These are phyloP conservation scores for Hypericum androsaemum DNA, from an alignment of 345 rosid species.

Conservation along the genomic window DNA sequence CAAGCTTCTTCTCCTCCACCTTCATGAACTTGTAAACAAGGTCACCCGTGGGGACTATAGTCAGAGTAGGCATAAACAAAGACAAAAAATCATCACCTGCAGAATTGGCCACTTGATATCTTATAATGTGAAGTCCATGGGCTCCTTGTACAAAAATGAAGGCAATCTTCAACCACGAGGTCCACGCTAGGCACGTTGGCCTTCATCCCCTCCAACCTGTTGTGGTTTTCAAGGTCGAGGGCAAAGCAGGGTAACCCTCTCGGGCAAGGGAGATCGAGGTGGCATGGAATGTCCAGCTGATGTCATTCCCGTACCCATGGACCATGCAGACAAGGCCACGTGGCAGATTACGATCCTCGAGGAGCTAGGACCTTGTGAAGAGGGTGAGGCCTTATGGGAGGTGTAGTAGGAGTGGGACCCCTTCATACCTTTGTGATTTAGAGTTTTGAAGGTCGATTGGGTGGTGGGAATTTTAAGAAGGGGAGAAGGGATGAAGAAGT, in stretches of 20 bases:
- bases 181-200: slow-evolving; percentile 59
- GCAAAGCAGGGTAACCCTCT: slow-evolving; percentile 67
- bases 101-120: slow-evolving; percentile 76
- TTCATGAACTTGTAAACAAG: slow-evolving; percentile 45
- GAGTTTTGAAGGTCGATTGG: too few species aligned
- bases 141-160: slow-evolving; percentile 61
- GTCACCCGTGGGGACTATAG: slow-evolving; percentile 70
- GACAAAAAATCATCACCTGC: slow-evolving; percentile 42
- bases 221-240: slow-evolving; percentile 76
- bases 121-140: slow-evolving; percentile 76
- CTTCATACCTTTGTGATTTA: slow-evolving; percentile 39
- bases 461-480: too few species aligned
- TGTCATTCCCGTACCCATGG: slow-evolving; percentile 79
- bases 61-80: slow-evolving; percentile 52
- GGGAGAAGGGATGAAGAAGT: too few species aligned
- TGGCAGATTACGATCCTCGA: slow-evolving; percentile 30
- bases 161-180: slow-evolving; percentile 61
- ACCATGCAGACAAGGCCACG: slow-evolving; percentile 63
- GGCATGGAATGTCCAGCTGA: slow-evolving; percentile 72
- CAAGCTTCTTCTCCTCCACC: slow-evolving; percentile 46
- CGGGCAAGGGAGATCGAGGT: slow-evolving; percentile 65
- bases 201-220: slow-evolving; percentile 53
- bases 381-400: slow-evolving; percentile 62
- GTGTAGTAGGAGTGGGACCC: slow-evolving; percentile 52
- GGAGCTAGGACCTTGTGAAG: slow-evolving; percentile 74